Conservation (phyloP, 2,329 filamentous ascomycete species). For the Cladophialophora carrionii region DNA sequence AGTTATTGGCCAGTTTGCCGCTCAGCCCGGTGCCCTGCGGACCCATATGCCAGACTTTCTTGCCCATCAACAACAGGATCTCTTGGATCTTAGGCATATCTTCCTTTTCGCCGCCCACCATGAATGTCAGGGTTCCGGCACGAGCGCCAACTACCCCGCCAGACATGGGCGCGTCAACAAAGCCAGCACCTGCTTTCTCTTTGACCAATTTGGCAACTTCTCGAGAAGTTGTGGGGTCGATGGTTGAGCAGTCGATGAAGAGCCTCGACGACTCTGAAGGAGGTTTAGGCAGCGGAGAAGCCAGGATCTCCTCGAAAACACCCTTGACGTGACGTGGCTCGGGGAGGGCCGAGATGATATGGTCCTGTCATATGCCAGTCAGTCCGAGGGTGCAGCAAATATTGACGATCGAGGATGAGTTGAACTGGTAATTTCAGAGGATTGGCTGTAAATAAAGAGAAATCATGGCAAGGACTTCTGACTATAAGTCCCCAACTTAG, state of each 20-base stretch:
- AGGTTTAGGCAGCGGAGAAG: constrained; percentile 57
- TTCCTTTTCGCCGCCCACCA: constrained; percentile 73
- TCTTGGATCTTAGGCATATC: constrained; percentile 68
- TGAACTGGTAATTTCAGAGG: constrained; percentile 60
- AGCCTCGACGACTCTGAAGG: constrained; percentile 64
- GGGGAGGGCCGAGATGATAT: constrained; percentile 84
- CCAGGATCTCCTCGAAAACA: constrained; percentile 77
- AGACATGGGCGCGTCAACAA: constrained; percentile 96
- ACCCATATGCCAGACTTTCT: constrained; percentile 82
- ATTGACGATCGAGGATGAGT: background rate
- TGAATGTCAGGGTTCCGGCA: constrained; percentile 89
- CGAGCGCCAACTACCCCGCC: constrained; percentile 90
- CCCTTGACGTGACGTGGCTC: constrained; percentile 84
- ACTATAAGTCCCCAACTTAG: constrained; percentile 68
- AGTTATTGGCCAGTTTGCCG: constrained; percentile 96
- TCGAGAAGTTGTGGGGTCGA: constrained; percentile 83
- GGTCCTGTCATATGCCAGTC: constrained; percentile 62
- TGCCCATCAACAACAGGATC: constrained; percentile 80
- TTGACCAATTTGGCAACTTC: constrained; percentile 73
- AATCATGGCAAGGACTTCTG: constrained; percentile 63
- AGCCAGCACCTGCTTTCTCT: constrained; percentile 58
- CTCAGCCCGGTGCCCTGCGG: constrained; percentile 81
- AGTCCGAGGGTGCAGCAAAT: background rate
- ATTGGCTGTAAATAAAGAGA: constrained; percentile 69
- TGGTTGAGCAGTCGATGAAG: constrained; percentile 96